Percentiles rank a stretch among this genome's conserved stretches.
Evolutionary conservation across 129 eudicot species (phyloP).

Genomic region (Centaurea solstitialis): DNA sequence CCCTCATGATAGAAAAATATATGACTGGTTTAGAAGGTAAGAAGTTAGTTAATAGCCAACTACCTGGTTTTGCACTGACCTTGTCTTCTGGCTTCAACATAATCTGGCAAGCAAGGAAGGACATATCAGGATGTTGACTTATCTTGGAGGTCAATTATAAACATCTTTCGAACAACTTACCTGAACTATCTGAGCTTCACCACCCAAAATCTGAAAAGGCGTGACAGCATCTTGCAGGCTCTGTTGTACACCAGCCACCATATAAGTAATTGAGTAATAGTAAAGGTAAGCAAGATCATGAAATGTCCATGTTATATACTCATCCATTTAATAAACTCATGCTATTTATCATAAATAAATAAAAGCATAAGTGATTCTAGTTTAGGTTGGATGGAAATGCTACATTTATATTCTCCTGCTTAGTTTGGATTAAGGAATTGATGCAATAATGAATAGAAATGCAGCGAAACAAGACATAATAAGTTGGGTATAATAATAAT

Average conservation of each 20-base stretch:
- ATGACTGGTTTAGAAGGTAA: background rate
- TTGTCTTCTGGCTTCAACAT: conserved; percentile 96
- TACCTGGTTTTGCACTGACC: conserved; percentile 88
- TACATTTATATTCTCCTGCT: background rate
- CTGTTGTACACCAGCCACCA: conserved; percentile 42
- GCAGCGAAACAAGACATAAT: too few relatives aligned
- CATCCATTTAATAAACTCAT: background rate
- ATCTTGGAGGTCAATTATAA: background rate
- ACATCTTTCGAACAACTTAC: conserved; percentile 29
- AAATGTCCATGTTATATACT: background rate
- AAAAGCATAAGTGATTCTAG: background rate
- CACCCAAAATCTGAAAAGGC: conserved; percentile 93
- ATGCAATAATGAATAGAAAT: too few relatives aligned
- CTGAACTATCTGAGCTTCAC: conserved; percentile 99
- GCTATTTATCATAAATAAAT: background rate
- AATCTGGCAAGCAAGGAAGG: conserved; percentile 42
- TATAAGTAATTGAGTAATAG: background rate
- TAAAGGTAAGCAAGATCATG: too few relatives aligned
- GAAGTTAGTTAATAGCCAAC: conserved; percentile 6
- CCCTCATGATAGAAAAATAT: too few relatives aligned
- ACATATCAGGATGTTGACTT: conserved; percentile 2
- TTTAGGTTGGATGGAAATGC: background rate
- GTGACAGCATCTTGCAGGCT: conserved; percentile 89
- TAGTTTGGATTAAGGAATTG: too few relatives aligned
- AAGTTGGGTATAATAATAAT: too few relatives aligned